Base-by-base conservation (phyloP, 2,329 filamentous ascomycete genomes). In the Alternaria sp. region DNA sequence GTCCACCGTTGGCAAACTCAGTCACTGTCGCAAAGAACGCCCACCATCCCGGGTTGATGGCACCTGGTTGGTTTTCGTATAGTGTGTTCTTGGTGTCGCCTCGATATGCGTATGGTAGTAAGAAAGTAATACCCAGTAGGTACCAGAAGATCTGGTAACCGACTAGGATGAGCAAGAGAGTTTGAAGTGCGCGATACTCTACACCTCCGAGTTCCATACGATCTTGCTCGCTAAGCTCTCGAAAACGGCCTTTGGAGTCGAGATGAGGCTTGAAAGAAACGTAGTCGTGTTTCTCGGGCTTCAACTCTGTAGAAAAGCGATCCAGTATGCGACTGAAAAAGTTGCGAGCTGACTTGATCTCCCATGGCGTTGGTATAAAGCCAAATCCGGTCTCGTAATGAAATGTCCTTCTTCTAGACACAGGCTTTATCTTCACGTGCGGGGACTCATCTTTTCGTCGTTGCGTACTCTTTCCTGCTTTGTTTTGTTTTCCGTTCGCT, bases 1-100 rank as follows among this genome's bases (percentile, higher is more conserved):
- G 82, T 22, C 85, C 85, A 5, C 86, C 78, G 60, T 87, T 87
- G 54, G 82, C 76, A 14, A 82, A 74, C 77, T 85, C 85, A 0
- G 84, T 86, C 60, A 85, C 82, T 0, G 83, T 77, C 0, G 83
- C 82, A 68, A 72, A 75, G 36, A 74, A 69, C 0, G 62, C 67
- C 72, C 72, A 78, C 74, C 72, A 78, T 12, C 70, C 73, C 0
- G 71, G 74, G 10, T 74, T 71, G 14, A 76, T 43, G n/a, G 66
- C 63, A 3, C 69, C 74, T 1, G 70, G 78, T 74, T 64, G 78
- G 70, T 59, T 79, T 72, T 63, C 81, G 71, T 14, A 67, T 71
- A 43, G 83, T 70, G 69, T 81, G 79, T 12, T 80, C 68, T 4
- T 71, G 66, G 60, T 85, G 82, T 62, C 81, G 9, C 38, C 40